phyloP scores from a whole-genome alignment of 805 yeast species.

The Suhomyces vadensis region DNA sequence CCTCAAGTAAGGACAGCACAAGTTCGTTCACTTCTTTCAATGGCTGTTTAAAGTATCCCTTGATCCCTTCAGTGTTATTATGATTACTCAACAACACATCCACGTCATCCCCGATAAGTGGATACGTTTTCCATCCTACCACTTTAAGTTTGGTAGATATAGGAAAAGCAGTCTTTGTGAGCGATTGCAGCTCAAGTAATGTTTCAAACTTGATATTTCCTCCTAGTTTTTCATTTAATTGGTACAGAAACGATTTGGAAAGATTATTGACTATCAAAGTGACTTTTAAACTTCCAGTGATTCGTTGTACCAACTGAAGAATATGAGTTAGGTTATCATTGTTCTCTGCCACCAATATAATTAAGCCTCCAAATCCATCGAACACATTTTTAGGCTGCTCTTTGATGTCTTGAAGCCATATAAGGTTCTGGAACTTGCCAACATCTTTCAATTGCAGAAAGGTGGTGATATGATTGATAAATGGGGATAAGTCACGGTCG shows the following conservation, averaged over 20 bases:
- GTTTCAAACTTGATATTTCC: conserved; percentile 10
- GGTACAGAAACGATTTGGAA: conserved; percentile 31
- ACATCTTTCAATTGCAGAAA: conserved; percentile 52
- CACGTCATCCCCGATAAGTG: conserved; percentile 43
- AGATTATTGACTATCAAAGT: conserved; percentile 40
- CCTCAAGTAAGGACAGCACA: conserved; percentile 49
- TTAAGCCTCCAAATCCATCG: conserved; percentile 18
- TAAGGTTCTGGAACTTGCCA: conserved; percentile 41
- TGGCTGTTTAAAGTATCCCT: conserved; percentile 46
- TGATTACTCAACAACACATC: conserved; percentile 27
- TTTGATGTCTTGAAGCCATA: conserved; percentile 14
- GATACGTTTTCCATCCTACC: conserved; percentile 46
- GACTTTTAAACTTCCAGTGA: conserved; percentile 14
- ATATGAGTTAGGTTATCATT: conserved; percentile 19
- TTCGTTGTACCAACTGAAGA: conserved; percentile 3
- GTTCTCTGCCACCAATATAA: conserved; percentile 17
- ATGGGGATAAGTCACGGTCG: conserved; percentile 48
- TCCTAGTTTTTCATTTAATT: conserved; percentile 27
- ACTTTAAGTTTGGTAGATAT: conserved; percentile 44
- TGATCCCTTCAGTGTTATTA: conserved; percentile 26
- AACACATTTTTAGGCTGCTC: conserved; percentile 13
- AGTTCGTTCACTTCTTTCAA: conserved; percentile 47
- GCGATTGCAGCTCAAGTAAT: neutral
- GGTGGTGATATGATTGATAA: conserved; percentile 55
- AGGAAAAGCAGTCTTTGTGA: neutral